Evolutionary conservation across 1,139 yeast genomes (phyloP), one percentile per base, ranked within the genome.

Genomic region (Eremothecium sinecaudum): DNA sequence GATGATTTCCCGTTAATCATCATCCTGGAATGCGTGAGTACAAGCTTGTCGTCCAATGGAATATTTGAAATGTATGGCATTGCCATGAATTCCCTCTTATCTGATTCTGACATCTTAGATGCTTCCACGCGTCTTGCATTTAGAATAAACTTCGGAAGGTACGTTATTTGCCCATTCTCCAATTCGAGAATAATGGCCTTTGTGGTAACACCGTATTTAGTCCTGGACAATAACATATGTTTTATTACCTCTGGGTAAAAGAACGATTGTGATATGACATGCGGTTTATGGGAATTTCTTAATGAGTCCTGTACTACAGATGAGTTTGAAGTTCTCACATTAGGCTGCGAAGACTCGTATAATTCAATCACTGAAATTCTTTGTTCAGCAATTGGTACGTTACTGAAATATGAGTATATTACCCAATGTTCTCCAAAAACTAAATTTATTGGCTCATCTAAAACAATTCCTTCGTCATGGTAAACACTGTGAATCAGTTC

Each of bases 341-440:
- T 70, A 10, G 79, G 72, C 2, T 47, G 56, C 6, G 62, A 50
- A 1, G 81, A 71, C 51, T 82, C 93, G 58, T 75, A 90, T 32
- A 90, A 58, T 54, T 90, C 97, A 51, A 84, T 63, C 1, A 81
- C 86, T 13, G 69, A 73, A 11, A 90, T 53, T 46, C 79, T 70
- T 55, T 45, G 71, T 51, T 61, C 67, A 7, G 66, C 61, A 20
- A 57, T 44, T 10, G 80, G 80, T 3, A 56, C 56, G 2, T 56
- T 54, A 33, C 75, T 64, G 53, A 68, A 72, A 52, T 72, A 82
- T 0, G 90, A 64, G 54, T 81, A 80, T 3, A 82, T 68, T 10
- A 84, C 62, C 84, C 93, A 87, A 56, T 86, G 77, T 51, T 90
- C 97, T 37, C 87, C 92, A 56, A 75, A 69, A 1, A 75, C 64